Percentiles rank a stretch among this genome's conserved stretches.
Conservation (phyloP, 1,139 yeast genomes). For the Blastobotrys serpentis region DNA sequence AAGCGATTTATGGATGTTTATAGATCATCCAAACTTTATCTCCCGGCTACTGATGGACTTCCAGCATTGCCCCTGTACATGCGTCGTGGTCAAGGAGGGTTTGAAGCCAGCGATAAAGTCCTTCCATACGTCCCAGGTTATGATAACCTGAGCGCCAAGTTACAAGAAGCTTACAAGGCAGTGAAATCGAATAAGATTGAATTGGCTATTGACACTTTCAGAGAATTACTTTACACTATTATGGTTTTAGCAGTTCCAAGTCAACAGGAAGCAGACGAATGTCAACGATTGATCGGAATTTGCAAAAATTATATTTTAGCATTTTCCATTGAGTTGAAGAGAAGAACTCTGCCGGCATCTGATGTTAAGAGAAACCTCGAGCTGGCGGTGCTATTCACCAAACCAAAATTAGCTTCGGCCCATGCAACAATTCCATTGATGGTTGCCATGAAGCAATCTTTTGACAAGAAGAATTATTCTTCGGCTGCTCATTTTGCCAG, state of each 20-base stretch:
- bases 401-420: slow-evolving; percentile 73
- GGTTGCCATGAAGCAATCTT: slow-evolving; percentile 92
- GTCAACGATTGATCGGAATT: slow-evolving; percentile 65
- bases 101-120: slow-evolving; percentile 37
- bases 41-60: slow-evolving; percentile 71
- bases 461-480: slow-evolving; percentile 81
- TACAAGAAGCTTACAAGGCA: slow-evolving; percentile 74
- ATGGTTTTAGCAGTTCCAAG: slow-evolving; percentile 69
- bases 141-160: slow-evolving; percentile 52
- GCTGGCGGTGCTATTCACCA: slow-evolving; percentile 92
- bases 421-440: slow-evolving; percentile 87
- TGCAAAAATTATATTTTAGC: slow-evolving; percentile 93
- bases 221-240: slow-evolving; percentile 73
- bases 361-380: slow-evolving; percentile 86
- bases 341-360: slow-evolving; percentile 76
- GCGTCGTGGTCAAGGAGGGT: slow-evolving; percentile 47
- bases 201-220: slow-evolving; percentile 75
- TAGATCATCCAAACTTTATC: slow-evolving; percentile 70
- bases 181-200: slow-evolving; percentile 83
- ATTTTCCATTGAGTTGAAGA: slow-evolving; percentile 80
- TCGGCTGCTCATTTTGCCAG: slow-evolving; percentile 89
- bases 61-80: slow-evolving; percentile 70
- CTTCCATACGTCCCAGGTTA: slow-evolving; percentile 76
- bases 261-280: slow-evolving; percentile 74
- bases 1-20: slow-evolving; percentile 79